Conservation (phyloP, 768 basidiomycete genomes). For the Phaeolepiota aurea region DNA sequence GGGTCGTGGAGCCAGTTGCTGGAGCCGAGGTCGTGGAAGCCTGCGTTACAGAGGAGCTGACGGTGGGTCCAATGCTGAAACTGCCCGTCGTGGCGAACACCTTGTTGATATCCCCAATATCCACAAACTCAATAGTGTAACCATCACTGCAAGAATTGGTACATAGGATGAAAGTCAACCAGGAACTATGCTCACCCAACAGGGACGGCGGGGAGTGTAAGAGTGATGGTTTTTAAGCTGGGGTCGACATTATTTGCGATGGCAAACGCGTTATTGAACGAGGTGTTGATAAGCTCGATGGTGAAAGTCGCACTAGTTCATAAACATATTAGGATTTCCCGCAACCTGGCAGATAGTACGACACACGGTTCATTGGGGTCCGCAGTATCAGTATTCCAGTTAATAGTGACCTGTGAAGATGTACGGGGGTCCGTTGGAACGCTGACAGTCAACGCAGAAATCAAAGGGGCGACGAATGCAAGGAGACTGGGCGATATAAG, state of each 20-base stretch:
- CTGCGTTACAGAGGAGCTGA: constrained; percentile 4
- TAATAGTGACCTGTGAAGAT: constrained; percentile 27
- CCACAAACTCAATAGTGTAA: constrained; percentile 41
- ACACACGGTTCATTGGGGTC: constrained; percentile 43
- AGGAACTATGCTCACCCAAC: constrained; percentile 25
- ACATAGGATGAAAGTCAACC: background rate
- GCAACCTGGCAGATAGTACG: background rate
- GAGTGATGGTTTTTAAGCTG: constrained; percentile 17
- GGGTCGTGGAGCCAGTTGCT: background rate
- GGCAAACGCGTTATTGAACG: constrained; percentile 46
- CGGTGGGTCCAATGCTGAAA: constrained; percentile 32
- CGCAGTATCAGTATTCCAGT: constrained; percentile 32
- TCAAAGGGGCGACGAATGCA: constrained; percentile 35
- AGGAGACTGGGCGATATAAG: constrained; percentile 22
- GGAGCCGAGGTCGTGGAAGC: constrained; percentile 3
- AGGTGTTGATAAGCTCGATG: constrained; percentile 35
- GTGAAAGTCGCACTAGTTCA: constrained; percentile 22
- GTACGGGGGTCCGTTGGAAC: constrained; percentile 23
- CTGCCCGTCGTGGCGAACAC: constrained; percentile 27
- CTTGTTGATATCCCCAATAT: constrained; percentile 34
- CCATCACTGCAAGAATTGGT: constrained; percentile 23
- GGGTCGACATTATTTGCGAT: constrained; percentile 48
- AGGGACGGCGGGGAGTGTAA: constrained; percentile 41
- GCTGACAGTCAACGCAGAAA: constrained; percentile 38
- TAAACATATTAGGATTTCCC: background rate